Base-by-base conservation (phyloP, 2,329 filamentous ascomycete species). In the Cercospora sojina region DNA sequence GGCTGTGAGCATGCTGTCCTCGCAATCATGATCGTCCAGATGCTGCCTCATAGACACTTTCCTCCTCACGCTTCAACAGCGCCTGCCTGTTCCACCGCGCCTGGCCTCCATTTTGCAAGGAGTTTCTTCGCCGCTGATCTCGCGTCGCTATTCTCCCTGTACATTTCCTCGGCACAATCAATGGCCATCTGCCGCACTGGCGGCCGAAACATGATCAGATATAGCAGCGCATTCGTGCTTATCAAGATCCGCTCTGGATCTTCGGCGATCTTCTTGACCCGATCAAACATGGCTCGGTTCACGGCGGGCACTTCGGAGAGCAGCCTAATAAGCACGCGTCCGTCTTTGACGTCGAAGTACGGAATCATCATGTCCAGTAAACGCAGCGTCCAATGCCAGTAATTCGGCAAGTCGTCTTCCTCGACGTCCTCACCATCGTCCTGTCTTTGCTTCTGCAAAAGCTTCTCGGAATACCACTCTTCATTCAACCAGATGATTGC, bases 401-500 rank as follows among this genome's bases (percentile, higher is more conserved):
- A 77, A 35, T 72, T 71, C 3, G 73, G 70, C n/a, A 74, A 59
- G 29, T 70, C 64, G 29, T 69, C 69, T 6, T 67, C 62, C 6
- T 66, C 64, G 12, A 65, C 51, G 8, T 62, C 61, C 16, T 65
- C 41, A 3, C 64, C 70, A 6, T 67, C 65, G 13, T 67, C 66
- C 56, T 67, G 61, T 38, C 49, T 66, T 58, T 68, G 66, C 61
- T 84, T 80, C 53, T 80, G 76, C 62, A 84, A 81, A 32, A 92
- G 79, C 51, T 84, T 88, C 77, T 98, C 94, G 74, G 93, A 96
- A 79, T 97, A 98, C 94, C 95, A 99, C 80, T 99, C 95, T 78
- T 99, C 95, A 73, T 90, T 96, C 16, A 99, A 84, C 95, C 95
- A 99, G 7, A 90, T 89, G 60, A 98, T 92, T 1, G 93, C 94